phyloP scores from a whole-genome alignment of 2,329 filamentous ascomycete species.

The Sporothrix schenckii region DNA sequence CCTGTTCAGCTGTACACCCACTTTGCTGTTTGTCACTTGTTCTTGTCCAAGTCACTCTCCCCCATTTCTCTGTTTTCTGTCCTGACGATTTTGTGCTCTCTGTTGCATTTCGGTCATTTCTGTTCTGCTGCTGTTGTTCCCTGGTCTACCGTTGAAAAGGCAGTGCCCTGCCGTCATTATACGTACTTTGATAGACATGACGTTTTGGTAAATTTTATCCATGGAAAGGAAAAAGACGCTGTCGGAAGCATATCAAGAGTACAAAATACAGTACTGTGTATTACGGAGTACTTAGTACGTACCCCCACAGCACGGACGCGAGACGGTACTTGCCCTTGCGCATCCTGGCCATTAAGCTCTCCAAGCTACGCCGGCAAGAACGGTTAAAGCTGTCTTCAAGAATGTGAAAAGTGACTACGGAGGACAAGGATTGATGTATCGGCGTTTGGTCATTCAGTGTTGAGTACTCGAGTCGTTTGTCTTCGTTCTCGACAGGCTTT shows the following conservation, averaged over 20 bases:
- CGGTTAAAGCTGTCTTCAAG: constrained; percentile 8
- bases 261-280: background rate
- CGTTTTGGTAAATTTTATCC: background rate
- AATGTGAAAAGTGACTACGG: constrained; percentile 15
- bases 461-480: background rate
- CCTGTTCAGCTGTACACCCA: constrained; percentile 27
- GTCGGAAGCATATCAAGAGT: too few relatives aligned
- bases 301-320: constrained; percentile 7
- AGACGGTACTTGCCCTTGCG: background rate
- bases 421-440: background rate
- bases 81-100: constrained; percentile 4
- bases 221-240: background rate
- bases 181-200: too few relatives aligned
- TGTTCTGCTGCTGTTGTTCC: background rate
- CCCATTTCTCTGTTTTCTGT: background rate
- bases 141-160: background rate
- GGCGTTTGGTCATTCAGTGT: background rate
- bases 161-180: background rate
- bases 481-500: background rate
- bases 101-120: background rate
- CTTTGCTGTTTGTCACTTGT: background rate
- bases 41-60: background rate
- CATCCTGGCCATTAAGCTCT: background rate
- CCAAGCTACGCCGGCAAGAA: background rate
- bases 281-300: background rate